Evolutionary conservation across 1,139 yeast species (phyloP).

Genomic region (Hanseniaspora sp.): DNA sequence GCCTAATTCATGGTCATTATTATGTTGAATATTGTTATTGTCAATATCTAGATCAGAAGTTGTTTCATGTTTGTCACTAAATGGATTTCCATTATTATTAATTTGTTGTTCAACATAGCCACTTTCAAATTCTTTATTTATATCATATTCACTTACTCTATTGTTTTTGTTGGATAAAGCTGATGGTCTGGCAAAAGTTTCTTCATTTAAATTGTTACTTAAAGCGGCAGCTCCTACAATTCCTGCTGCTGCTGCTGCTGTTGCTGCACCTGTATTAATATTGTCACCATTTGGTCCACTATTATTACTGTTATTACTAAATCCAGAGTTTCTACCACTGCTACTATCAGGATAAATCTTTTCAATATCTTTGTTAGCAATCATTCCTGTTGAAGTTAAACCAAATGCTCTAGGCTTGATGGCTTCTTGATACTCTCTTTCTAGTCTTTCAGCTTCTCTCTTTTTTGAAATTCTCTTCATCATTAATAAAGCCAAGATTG

Average conservation of each 20-base stretch:
- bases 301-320: background rate
- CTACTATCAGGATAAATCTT: conserved; percentile 4
- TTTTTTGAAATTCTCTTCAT: conserved; percentile 18
- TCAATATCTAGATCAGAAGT: conserved; percentile 8
- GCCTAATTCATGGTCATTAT: background rate
- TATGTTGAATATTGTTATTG: background rate
- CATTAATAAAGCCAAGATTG: conserved; percentile 21
- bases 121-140: conserved; percentile 14
- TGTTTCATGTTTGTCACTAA: conserved; percentile 13
- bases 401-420: conserved; percentile 25
- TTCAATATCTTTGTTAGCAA: conserved; percentile 13
- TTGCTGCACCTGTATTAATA: background rate
- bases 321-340: conserved; percentile 11
- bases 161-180: background rate
- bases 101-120: conserved; percentile 10
- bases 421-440: conserved; percentile 31
- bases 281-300: background rate
- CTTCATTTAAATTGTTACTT: background rate
- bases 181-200: conserved; percentile 3
- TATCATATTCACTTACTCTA: conserved; percentile 14
- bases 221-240: background rate
- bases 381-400: conserved; percentile 14
- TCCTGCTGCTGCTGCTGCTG: background rate
- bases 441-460: conserved; percentile 31
- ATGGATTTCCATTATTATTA: conserved; percentile 6